Conservation (phyloP, 441 rosid species). For the Euphorbia corollata region DNA sequence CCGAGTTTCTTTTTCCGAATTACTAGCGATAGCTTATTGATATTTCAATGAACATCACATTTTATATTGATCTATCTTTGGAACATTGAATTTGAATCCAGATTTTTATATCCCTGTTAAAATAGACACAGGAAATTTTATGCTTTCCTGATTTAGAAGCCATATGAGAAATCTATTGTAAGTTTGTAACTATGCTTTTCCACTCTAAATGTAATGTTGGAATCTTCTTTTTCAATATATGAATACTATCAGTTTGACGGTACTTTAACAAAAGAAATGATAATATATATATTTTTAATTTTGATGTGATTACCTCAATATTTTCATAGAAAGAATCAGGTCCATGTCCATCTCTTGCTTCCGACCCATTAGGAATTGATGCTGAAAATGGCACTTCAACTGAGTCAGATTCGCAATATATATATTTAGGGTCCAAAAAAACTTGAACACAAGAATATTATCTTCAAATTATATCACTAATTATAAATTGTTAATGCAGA, state of each 20-base stretch:
- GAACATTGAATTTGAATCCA: neutral
- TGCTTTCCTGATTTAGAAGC: neutral
- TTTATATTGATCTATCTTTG: neutral
- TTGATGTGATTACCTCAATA: constrained; percentile 29
- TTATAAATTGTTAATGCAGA: neutral
- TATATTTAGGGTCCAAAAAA: neutral
- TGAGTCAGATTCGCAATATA: constrained; percentile 1
- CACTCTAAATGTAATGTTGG: neutral
- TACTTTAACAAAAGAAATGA: neutral
- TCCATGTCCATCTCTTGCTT: constrained; percentile 32
- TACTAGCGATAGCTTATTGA: neutral
- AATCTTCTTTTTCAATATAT: neutral
- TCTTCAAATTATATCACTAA: neutral
- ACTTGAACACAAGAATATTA: neutral
- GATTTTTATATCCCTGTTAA: neutral
- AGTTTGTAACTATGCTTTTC: neutral
- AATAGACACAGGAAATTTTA: neutral
- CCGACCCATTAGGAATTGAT: constrained; percentile 28
- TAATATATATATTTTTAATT: neutral
- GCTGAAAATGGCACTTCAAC: constrained; percentile 31
- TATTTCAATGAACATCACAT: neutral
- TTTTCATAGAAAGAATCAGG: constrained; percentile 45
- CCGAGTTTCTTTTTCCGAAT: neutral
- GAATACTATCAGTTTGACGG: neutral
- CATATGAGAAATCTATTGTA: neutral